These are phyloP conservation scores for Solanum hybrid DNA, from an alignment of 305 asterid genomes.

Conservation along the genomic window DNA sequence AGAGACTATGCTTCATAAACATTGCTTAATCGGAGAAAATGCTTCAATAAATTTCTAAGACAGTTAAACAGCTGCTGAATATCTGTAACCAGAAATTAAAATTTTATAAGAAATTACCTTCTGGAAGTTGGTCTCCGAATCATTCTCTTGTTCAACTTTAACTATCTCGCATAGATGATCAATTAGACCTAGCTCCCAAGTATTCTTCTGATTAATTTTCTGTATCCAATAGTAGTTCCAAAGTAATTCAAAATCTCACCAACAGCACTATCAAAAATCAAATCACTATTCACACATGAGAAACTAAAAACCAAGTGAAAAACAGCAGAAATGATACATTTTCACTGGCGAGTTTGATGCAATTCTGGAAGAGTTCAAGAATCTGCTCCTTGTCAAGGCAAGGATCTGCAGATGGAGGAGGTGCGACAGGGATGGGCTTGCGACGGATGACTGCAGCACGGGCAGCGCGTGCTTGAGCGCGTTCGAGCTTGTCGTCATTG, in stretches of 20 bases:
- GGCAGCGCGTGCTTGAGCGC: slow-evolving; percentile 96
- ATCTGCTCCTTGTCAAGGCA: slow-evolving; percentile 74
- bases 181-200: slow-evolving; percentile 93
- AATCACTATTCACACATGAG: background rate
- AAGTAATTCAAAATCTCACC: background rate
- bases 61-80: background rate
- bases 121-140: slow-evolving; percentile 84
- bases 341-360: slow-evolving; percentile 97
- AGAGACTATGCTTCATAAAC: background rate
- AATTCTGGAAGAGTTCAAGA: slow-evolving; percentile 73
- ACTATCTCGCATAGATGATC: slow-evolving; percentile 79
- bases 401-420: slow-evolving; percentile 26
- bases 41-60: background rate
- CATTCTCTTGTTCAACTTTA: slow-evolving; percentile 78
- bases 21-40: background rate
- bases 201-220: slow-evolving; percentile 95
- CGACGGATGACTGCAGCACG: slow-evolving; percentile 90
- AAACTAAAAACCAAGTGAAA: background rate
- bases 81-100: background rate
- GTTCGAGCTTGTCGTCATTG: slow-evolving; percentile 82
- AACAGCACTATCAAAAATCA: background rate
- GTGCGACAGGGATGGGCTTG: slow-evolving; percentile 26
- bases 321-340: slow-evolving; percentile 32
- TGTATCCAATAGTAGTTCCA: slow-evolving; percentile 18
- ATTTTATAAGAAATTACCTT: slow-evolving; percentile 35